Percentiles rank a stretch among this genome's conserved stretches.
phyloP scores from a whole-genome alignment of 805 yeast genomes.

The Yarrowia keelungensis region DNA sequence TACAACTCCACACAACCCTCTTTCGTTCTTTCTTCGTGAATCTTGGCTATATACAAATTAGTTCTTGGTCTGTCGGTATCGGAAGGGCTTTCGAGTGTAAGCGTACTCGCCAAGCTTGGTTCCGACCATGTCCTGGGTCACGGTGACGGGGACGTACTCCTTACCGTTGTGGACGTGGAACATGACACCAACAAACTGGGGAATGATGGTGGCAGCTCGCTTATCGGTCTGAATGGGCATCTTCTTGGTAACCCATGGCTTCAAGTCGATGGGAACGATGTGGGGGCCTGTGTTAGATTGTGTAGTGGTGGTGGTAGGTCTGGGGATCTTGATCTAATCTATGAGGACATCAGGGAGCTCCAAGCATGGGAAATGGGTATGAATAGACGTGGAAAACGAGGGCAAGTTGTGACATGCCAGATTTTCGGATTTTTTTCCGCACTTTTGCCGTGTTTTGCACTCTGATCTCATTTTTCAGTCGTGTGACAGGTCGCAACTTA shows the following conservation, averaged over 20 bases:
- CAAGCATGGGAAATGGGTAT: too few species aligned
- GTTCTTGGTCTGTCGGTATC: slow-evolving; percentile 53
- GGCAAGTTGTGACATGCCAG: too few species aligned
- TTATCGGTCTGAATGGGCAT: slow-evolving; percentile 96
- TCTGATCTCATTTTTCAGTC: neutral
- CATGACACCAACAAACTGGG: slow-evolving; percentile 92
- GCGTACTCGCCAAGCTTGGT: slow-evolving; percentile 94
- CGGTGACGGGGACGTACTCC: slow-evolving; percentile 85
- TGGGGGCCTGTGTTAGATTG: slow-evolving; percentile 66
- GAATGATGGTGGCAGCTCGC: slow-evolving; percentile 90
- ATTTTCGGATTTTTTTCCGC: too few species aligned
- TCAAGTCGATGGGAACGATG: slow-evolving; percentile 92
- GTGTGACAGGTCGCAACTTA: neutral
- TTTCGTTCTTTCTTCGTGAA: neutral
- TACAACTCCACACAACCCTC: too few species aligned
- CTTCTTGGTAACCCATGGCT: slow-evolving; percentile 78
- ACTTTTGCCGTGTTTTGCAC: too few species aligned
- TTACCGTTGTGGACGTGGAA: slow-evolving; percentile 97
- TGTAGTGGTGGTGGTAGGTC: neutral
- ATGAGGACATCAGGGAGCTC: too few species aligned
- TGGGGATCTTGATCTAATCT: neutral
- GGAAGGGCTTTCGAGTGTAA: slow-evolving; percentile 87
- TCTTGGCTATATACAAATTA: slow-evolving; percentile 37
- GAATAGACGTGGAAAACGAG: too few species aligned
- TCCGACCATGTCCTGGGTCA: slow-evolving; percentile 97